Conservation (phyloP, 306 rosid genomes). For the Quercus ilex region DNA sequence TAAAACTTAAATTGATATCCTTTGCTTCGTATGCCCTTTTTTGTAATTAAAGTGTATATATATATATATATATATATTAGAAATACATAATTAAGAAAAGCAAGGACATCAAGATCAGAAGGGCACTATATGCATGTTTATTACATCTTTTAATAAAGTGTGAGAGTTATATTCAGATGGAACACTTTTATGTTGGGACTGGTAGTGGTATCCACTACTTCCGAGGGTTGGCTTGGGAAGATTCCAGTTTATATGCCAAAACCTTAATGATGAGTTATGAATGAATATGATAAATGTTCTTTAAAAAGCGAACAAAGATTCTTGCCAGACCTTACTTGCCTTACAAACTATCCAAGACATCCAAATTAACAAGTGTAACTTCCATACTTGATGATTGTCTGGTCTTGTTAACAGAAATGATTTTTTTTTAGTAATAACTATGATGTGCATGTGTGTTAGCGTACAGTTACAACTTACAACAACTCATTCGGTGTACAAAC, state of each 20-base stretch:
- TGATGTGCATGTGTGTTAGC: too few species aligned
- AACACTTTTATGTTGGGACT: not conserved
- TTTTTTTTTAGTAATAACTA: too few species aligned
- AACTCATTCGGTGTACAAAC: too few species aligned
- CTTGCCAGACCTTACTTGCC: not conserved
- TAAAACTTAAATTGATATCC: too few species aligned
- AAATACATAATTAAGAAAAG: not conserved
- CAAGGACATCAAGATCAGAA: not conserved
- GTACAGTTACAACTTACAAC: too few species aligned
- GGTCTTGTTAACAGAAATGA: too few species aligned
- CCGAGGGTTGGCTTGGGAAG: not conserved
- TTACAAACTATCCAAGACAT: too few species aligned
- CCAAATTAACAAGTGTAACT: too few species aligned
- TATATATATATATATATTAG: too few species aligned
- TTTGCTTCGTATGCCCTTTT: too few species aligned
- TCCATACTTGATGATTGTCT: too few species aligned
- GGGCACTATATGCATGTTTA: not conserved
- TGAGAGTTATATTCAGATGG: not conserved
- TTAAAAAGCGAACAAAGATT: not conserved
- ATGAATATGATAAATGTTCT: not conserved
- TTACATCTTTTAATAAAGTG: constrained; percentile 4
- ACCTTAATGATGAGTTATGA: not conserved
- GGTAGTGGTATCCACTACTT: not conserved
- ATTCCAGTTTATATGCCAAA: not conserved
- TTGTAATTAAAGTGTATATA: too few species aligned